Conservation (phyloP, 495 filamentous ascomycete genomes). For the Lasiosphaeria hispida region DNA sequence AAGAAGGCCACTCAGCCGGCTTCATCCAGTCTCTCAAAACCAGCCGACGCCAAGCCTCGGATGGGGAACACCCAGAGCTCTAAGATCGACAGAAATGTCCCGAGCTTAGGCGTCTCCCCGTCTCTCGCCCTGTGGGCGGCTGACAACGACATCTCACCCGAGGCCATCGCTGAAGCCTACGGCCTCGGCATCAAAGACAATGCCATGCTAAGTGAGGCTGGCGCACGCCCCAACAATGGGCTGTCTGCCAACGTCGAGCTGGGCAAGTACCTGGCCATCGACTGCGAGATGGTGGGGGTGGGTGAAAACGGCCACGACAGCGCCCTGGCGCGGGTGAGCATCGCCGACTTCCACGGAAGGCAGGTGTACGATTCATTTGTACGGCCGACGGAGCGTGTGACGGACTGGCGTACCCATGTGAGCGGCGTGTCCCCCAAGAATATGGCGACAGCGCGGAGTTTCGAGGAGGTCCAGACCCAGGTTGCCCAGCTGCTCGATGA, state of each 20-base stretch:
- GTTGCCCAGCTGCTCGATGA: slow-evolving; percentile 70
- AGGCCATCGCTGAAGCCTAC: slow-evolving; percentile 62
- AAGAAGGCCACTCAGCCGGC: slow-evolving; percentile 1
- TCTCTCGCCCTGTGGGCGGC: slow-evolving; percentile 45
- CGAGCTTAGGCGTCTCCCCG: slow-evolving; percentile 27
- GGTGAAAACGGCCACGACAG: slow-evolving; percentile 67
- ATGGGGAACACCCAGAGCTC: slow-evolving; percentile 40
- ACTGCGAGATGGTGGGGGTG: slow-evolving; percentile 98
- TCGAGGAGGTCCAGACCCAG: slow-evolving; percentile 71
- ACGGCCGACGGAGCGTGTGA: slow-evolving; percentile 68
- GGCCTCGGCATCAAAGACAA: slow-evolving; percentile 38
- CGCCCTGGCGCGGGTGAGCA: slow-evolving; percentile 75
- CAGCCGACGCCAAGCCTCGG: background rate
- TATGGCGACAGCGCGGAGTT: slow-evolving; percentile 64
- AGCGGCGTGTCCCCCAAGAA: slow-evolving; percentile 72
- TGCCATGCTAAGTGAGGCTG: slow-evolving; percentile 20
- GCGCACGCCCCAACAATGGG: slow-evolving; percentile 49
- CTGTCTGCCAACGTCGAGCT: slow-evolving; percentile 49
- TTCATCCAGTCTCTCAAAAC: background rate
- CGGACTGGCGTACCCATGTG: slow-evolving; percentile 84
- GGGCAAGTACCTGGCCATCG: slow-evolving; percentile 87
- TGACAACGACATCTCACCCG: slow-evolving; percentile 61
- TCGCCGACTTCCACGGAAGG: slow-evolving; percentile 88
- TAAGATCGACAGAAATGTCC: slow-evolving; percentile 3
- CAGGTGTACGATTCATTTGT: slow-evolving; percentile 93